These are phyloP conservation scores for Calonectria fujianensis DNA, from an alignment of 2,329 filamentous ascomycete species.

Conservation along the genomic window DNA sequence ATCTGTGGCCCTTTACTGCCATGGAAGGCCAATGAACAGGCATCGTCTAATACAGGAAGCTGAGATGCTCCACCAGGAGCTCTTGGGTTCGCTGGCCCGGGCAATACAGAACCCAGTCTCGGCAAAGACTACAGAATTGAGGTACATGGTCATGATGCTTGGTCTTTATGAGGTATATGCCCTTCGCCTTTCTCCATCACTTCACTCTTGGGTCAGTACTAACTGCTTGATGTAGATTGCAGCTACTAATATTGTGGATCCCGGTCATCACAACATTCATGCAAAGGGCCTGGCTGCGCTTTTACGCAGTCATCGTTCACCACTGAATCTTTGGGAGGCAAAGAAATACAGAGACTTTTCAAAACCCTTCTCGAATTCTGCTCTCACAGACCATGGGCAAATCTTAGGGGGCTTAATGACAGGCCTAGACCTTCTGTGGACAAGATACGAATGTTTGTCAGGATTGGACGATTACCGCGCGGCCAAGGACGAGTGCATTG, in stretches of 20 bases:
- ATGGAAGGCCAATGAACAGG: constrained; percentile 11
- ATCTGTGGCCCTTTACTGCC: neutral
- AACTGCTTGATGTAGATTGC: neutral
- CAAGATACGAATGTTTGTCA: neutral
- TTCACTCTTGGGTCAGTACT: neutral
- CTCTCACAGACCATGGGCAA: neutral
- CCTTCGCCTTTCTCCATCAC: neutral
- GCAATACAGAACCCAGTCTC: neutral
- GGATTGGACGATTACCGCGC: neutral
- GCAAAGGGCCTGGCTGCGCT: constrained; percentile 3
- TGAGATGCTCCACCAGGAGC: neutral
- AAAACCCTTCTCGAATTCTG: neutral
- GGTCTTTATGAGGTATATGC: constrained; percentile 24
- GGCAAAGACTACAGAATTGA: neutral
- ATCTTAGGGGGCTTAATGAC: neutral
- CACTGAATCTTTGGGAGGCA: neutral
- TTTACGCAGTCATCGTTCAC: neutral
- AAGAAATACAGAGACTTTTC: neutral
- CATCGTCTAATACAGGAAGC: neutral
- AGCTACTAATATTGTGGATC: neutral
- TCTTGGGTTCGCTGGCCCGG: constrained; percentile 5
- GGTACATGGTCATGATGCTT: neutral
- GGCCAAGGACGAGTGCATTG: neutral
- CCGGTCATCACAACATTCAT: neutral
- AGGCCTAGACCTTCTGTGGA: neutral